phyloP scores from a whole-genome alignment of 192 early-diverging fungal species.

The Coemansia sp. region DNA sequence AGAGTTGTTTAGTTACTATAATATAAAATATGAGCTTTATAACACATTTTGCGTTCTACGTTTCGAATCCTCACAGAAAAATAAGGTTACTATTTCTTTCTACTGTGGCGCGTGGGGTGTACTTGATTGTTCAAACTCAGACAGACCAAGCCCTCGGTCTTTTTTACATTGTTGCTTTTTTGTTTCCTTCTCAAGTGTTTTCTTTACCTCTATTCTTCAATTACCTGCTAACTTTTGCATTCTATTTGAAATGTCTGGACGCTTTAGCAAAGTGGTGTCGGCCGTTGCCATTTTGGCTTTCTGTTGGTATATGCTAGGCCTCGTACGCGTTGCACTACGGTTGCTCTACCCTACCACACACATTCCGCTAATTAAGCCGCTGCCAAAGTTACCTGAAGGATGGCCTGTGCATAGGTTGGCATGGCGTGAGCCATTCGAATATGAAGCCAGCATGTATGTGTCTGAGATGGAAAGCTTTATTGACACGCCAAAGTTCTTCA shows the following conservation, averaged over 20 bases:
- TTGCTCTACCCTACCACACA: slow-evolving; percentile 49
- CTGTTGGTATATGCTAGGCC: slow-evolving; percentile 27
- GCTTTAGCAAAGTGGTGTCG: slow-evolving; percentile 29
- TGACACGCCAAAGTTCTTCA: slow-evolving; percentile 18
- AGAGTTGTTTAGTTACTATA: too few species aligned
- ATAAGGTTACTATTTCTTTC: neutral
- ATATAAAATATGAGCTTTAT: too few species aligned
- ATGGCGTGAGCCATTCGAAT: slow-evolving; percentile 49
- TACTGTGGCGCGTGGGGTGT: neutral
- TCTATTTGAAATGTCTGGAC: slow-evolving; percentile 19
- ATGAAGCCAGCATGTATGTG: slow-evolving; percentile 42
- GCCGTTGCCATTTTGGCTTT: slow-evolving; percentile 24
- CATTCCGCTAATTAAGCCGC: slow-evolving; percentile 38
- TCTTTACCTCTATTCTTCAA: neutral
- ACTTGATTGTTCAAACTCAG: neutral
- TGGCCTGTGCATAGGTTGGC: slow-evolving; percentile 23
- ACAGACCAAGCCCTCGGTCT: neutral
- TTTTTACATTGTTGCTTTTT: slow-evolving; percentile 1
- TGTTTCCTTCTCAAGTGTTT: neutral
- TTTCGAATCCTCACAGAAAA: neutral
- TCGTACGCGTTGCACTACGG: slow-evolving; percentile 16
- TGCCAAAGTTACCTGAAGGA: slow-evolving; percentile 1
- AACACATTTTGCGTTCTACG: neutral
- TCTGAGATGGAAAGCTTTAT: slow-evolving; percentile 19
- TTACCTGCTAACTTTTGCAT: neutral